Evolutionary conservation across 2,329 filamentous ascomycete genomes (phyloP).

Genomic region (Diplodia intermedia): DNA sequence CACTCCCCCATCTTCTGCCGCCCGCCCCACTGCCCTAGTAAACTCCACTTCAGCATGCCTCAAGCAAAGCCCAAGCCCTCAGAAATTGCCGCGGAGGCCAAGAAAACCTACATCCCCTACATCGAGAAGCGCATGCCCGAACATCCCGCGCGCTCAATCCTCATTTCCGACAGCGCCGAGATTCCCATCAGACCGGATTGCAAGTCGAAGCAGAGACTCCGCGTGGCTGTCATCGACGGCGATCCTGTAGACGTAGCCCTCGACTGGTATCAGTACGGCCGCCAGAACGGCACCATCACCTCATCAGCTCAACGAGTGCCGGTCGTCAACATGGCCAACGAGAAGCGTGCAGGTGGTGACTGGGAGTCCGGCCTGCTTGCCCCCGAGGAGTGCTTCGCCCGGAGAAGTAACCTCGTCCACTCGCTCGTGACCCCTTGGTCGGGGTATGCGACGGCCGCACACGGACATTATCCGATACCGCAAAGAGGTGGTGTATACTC

Average conservation of each 20-base stretch:
- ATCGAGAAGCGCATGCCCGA: constrained; percentile 64
- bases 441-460: constrained; percentile 43
- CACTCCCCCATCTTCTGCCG: constrained; percentile 5
- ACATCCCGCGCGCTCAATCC: constrained; percentile 65
- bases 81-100: constrained; percentile 76
- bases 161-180: constrained; percentile 55
- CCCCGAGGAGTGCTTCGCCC: constrained; percentile 75
- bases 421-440: constrained; percentile 68
- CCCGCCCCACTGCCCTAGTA: background rate
- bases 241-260: constrained; percentile 62
- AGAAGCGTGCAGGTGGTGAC: constrained; percentile 78
- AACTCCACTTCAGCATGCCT: constrained; percentile 55
- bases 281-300: constrained; percentile 36
- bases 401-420: constrained; percentile 75
- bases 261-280: constrained; percentile 59
- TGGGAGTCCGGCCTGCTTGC: constrained; percentile 73
- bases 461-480: constrained; percentile 72
- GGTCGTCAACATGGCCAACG: constrained; percentile 77
- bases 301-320: constrained; percentile 55
- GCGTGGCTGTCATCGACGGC: constrained; percentile 55
- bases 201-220: constrained; percentile 52
- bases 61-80: constrained; percentile 68
- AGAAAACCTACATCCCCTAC: constrained; percentile 70
- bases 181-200: constrained; percentile 55
- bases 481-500: constrained; percentile 74